Evolutionary conservation across 2,329 filamentous ascomycete genomes (phyloP).

Genomic region (Botrytis squamosa): DNA sequence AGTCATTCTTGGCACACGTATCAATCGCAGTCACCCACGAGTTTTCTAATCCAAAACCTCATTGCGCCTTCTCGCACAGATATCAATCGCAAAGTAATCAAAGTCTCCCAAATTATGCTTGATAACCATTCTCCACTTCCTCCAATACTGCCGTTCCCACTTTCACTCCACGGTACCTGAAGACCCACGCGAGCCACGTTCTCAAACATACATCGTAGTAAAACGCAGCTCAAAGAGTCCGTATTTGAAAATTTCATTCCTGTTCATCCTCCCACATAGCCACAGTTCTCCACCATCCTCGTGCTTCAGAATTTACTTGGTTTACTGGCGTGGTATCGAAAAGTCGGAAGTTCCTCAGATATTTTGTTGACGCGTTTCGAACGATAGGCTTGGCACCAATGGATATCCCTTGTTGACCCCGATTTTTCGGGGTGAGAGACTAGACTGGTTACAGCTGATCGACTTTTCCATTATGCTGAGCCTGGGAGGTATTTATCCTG

Average conservation of each 20-base stretch:
- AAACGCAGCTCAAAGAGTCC: neutral
- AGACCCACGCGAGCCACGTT: neutral
- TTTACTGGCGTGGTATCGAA: slow-evolving; percentile 7
- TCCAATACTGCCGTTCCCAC: neutral
- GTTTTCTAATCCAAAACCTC: neutral
- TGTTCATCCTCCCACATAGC: neutral
- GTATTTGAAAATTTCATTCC: neutral
- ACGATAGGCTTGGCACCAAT: slow-evolving; percentile 22
- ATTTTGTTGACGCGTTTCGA: slow-evolving; percentile 19
- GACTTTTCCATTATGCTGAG: neutral
- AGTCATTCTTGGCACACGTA: neutral
- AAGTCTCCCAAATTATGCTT: neutral
- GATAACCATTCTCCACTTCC: neutral
- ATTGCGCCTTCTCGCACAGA: neutral
- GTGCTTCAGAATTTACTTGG: slow-evolving; percentile 1
- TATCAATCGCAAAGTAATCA: neutral
- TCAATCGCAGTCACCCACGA: neutral
- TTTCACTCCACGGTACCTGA: neutral
- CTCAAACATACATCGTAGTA: slow-evolving; percentile 2
- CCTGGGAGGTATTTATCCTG: neutral
- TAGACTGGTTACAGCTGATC: neutral
- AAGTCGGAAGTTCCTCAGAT: neutral
- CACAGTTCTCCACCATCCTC: neutral
- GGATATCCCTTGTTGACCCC: slow-evolving; percentile 1
- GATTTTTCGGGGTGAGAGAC: neutral